phyloP scores from a whole-genome alignment of 257 asterid genomes.

The Penstemon davidsonii region DNA sequence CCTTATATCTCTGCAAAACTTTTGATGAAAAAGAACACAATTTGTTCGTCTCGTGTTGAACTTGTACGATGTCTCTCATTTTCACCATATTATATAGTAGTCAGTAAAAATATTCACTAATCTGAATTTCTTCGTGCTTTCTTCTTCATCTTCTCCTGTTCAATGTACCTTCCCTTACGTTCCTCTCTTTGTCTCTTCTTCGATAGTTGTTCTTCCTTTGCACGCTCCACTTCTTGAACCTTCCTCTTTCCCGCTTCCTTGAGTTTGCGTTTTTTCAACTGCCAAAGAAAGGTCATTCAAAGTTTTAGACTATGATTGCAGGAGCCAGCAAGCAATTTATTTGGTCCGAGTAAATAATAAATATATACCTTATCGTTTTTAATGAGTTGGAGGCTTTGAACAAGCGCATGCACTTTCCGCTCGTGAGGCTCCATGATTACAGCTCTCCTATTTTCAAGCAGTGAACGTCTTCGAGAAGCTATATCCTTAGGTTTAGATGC shows the following conservation, averaged over 20 bases:
- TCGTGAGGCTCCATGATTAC: conserved; percentile 86
- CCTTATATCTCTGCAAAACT: no score
- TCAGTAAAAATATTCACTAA: conserved; percentile 20
- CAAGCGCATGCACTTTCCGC: conserved; percentile 60
- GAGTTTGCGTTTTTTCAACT: conserved; percentile 67
- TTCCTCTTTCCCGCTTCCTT: conserved; percentile 65
- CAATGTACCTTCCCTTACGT: conserved; percentile 68
- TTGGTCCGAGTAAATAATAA: not conserved
- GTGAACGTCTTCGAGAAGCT: conserved; percentile 46
- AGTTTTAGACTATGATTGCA: conserved; percentile 9
- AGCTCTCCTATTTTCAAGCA: conserved; percentile 61
- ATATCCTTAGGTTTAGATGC: conserved; percentile 72
- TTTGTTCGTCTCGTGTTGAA: no score
- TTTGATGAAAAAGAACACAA: no score
- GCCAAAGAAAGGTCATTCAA: conserved; percentile 16
- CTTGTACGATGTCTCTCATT: no score
- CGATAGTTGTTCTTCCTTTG: conserved; percentile 73
- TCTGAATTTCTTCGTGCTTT: conserved; percentile 52
- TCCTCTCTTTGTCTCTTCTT: conserved; percentile 91
- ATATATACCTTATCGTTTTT: conserved; percentile 59
- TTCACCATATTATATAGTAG: no score
- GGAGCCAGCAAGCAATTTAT: not conserved
- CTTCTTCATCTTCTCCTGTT: conserved; percentile 73
- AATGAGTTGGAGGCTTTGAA: conserved; percentile 71
- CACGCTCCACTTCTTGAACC: conserved; percentile 51